Conservation (phyloP, 2,329 filamentous ascomycete genomes). For the Ophidiomyces ophidiicola region DNA sequence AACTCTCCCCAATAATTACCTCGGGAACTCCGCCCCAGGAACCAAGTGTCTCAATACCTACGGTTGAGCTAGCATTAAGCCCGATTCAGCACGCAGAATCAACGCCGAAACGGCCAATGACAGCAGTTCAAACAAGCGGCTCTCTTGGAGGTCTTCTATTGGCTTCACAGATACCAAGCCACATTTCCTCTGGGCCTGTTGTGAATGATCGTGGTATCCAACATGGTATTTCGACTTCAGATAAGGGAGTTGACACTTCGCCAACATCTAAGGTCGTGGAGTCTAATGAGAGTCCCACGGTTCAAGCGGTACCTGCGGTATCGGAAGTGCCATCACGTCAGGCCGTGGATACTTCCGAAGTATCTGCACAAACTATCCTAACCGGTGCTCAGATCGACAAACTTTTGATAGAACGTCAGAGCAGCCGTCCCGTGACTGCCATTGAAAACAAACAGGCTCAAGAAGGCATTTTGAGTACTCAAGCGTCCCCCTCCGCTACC, state of each 20-base stretch:
- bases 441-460: conserved; percentile 24
- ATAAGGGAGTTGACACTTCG: conserved; percentile 2
- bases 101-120: conserved; percentile 14
- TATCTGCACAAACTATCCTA: conserved; percentile 68
- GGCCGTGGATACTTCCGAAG: conserved; percentile 47
- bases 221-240: not conserved
- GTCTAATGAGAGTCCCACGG: not conserved
- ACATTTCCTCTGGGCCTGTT: not conserved
- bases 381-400: conserved; percentile 73
- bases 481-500: conserved; percentile 27
- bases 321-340: not conserved
- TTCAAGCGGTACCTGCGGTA: not conserved
- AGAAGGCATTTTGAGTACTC: conserved; percentile 1
- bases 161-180: not conserved
- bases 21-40: conserved; percentile 15
- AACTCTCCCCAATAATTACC: conserved; percentile 23
- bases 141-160: not conserved
- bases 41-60: conserved; percentile 13
- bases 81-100: conserved; percentile 17
- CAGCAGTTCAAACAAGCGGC: conserved; percentile 13
- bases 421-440: conserved; percentile 24
- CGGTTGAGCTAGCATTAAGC: conserved; percentile 9
- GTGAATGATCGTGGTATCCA: conserved; percentile 7
- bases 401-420: conserved; percentile 45
- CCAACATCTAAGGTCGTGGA: not conserved